Percentiles rank a stretch among this genome's conserved stretches.
Evolutionary conservation across 306 rosid species (phyloP).

Genomic region (Biancaea sappan): DNA sequence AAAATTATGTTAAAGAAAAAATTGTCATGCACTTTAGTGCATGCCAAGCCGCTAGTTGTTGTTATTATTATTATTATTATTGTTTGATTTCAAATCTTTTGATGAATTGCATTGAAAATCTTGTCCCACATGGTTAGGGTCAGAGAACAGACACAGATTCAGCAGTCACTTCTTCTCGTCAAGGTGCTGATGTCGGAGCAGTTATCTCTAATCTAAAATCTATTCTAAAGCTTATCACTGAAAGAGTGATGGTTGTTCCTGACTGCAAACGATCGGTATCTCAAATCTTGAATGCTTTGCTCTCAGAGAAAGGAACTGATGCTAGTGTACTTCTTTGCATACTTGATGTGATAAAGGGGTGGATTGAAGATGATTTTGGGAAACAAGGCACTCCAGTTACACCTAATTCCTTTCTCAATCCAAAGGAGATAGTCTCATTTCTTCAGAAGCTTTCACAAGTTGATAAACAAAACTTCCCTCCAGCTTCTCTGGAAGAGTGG

Average conservation of each 20-base stretch:
- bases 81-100: constrained; percentile 21
- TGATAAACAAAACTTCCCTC: constrained; percentile 79
- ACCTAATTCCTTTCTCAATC: constrained; percentile 69
- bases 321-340: constrained; percentile 93
- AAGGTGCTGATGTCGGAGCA: constrained; percentile 80
- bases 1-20: no score
- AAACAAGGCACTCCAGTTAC: constrained; percentile 75
- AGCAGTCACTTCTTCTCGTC: constrained; percentile 88
- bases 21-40: no score
- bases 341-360: constrained; percentile 94
- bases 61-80: no score
- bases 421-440: constrained; percentile 90
- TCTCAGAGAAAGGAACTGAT: constrained; percentile 94
- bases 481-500: constrained; percentile 78
- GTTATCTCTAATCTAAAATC: constrained; percentile 87
- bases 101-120: constrained; percentile 17
- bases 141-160: constrained; percentile 91
- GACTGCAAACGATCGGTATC: constrained; percentile 86
- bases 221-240: constrained; percentile 81
- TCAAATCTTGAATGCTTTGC: constrained; percentile 85
- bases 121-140: constrained; percentile 54
- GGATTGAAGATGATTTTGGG: constrained; percentile 87
- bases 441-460: constrained; percentile 95
- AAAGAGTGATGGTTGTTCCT: constrained; percentile 84
- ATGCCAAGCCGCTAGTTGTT: no score